Percentiles rank a stretch among this genome's conserved stretches.
These are phyloP conservation scores for Turritis glabra DNA, from an alignment of 345 rosid species.

Conservation along the genomic window DNA sequence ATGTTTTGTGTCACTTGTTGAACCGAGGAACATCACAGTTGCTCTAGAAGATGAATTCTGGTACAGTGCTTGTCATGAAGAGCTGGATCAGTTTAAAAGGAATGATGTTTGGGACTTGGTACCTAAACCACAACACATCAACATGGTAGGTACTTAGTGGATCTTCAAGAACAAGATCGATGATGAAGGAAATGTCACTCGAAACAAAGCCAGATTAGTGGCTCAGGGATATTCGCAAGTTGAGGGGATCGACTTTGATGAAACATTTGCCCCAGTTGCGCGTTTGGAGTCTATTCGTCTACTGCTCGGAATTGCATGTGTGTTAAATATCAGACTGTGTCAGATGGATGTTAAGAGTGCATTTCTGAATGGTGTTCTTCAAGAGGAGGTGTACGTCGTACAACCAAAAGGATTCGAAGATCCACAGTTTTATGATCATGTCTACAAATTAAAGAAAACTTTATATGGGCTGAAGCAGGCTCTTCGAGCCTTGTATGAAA, in stretches of 20 bases:
- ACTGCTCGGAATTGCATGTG: background rate
- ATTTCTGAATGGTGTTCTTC: background rate
- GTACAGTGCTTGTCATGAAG: background rate
- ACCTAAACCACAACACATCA: background rate
- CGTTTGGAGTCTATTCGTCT: background rate
- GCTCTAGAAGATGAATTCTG: background rate
- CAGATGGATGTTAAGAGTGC: background rate
- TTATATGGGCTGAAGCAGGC: background rate
- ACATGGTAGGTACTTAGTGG: background rate
- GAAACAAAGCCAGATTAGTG: background rate
- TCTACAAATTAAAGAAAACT: too few relatives aligned
- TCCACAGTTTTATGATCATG: background rate
- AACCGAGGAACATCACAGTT: background rate
- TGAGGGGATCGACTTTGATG: background rate
- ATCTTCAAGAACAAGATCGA: background rate
- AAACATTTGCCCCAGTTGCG: background rate
- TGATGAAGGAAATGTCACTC: background rate
- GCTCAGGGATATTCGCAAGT: background rate
- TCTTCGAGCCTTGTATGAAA: background rate
- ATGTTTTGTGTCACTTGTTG: background rate
- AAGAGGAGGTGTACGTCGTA: background rate
- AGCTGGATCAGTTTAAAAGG: background rate
- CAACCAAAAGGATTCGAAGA: background rate
- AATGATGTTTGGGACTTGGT: background rate
- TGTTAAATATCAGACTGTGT: background rate